Conservation (phyloP, 164 flowering plant genomes). For the Nymphaea colorata region DNA sequence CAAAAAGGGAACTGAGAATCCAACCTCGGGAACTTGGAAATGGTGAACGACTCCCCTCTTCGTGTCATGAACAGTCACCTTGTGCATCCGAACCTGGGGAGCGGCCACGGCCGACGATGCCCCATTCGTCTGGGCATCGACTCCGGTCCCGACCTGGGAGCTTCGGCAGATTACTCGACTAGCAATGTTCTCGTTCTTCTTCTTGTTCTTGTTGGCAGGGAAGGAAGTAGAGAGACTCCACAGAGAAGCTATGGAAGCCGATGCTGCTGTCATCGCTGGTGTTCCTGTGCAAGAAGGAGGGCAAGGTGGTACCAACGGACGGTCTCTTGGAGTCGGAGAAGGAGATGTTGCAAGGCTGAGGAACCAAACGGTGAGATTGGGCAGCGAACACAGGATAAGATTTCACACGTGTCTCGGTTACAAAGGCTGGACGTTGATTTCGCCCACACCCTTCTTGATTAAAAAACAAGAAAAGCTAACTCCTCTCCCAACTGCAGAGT, state of each 20-base stretch:
- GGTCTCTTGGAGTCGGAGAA: background rate
- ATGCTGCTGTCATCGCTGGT: background rate
- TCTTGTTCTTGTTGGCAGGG: background rate
- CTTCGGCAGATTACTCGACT: background rate
- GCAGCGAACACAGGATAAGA: background rate
- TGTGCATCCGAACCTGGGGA: conserved; percentile 37
- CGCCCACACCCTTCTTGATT: background rate
- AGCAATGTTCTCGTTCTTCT: background rate
- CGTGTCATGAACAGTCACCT: conserved; percentile 77
- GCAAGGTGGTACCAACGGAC: background rate
- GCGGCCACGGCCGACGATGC: conserved; percentile 7
- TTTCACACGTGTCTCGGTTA: background rate
- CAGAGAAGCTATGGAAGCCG: background rate
- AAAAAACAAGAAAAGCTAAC: no score
- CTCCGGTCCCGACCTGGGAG: background rate
- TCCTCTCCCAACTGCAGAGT: no score
- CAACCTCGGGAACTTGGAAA: conserved; percentile 85
- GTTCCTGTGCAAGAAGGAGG: background rate
- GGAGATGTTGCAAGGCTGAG: background rate
- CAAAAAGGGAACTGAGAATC: background rate
- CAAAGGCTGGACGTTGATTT: background rate
- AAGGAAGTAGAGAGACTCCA: background rate
- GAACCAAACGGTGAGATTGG: background rate
- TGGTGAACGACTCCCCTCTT: conserved; percentile 68
- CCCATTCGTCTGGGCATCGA: background rate